phyloP scores from a whole-genome alignment of 2,329 filamentous ascomycete species.

The Fusarium albidum region DNA sequence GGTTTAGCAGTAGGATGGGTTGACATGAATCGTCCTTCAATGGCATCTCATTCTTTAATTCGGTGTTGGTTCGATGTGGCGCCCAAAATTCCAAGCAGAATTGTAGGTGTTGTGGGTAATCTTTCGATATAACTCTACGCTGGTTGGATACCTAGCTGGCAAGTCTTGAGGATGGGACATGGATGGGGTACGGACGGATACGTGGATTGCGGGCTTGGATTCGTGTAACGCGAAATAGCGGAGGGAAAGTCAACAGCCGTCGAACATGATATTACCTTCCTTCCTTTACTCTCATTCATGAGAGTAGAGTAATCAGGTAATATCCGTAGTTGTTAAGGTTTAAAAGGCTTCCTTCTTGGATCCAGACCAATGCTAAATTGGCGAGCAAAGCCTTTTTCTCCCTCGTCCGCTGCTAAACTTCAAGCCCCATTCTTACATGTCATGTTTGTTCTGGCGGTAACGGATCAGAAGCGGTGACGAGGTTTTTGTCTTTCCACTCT shows the following conservation, averaged over 20 bases:
- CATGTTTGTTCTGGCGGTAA: slow-evolving; percentile 9
- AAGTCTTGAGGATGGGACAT: slow-evolving; percentile 20
- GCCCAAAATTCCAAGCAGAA: background rate
- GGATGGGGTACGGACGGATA: slow-evolving; percentile 25
- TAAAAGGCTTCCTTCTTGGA: too few species aligned
- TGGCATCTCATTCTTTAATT: too few species aligned
- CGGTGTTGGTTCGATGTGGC: too few species aligned
- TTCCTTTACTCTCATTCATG: too few species aligned
- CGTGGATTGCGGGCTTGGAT: slow-evolving; percentile 25
- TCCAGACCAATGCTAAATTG: too few species aligned
- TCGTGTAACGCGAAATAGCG: slow-evolving; percentile 20
- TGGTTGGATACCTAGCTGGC: slow-evolving; percentile 22
- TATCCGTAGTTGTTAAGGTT: too few species aligned
- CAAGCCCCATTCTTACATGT: background rate
- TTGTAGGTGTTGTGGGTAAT: slow-evolving; percentile 20
- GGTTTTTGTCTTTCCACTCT: slow-evolving; percentile 26
- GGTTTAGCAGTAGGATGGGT: too few species aligned
- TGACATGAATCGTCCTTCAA: too few species aligned
- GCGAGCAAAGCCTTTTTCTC: too few species aligned
- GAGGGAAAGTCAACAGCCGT: background rate
- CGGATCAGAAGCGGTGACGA: slow-evolving; percentile 36
- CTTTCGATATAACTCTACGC: slow-evolving; percentile 16
- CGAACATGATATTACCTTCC: too few species aligned
- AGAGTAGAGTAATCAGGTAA: too few species aligned
- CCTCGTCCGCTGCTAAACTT: too few species aligned